Evolutionary conservation across 2,329 filamentous ascomycete species (phyloP).

Genomic region (Cytospora mali): DNA sequence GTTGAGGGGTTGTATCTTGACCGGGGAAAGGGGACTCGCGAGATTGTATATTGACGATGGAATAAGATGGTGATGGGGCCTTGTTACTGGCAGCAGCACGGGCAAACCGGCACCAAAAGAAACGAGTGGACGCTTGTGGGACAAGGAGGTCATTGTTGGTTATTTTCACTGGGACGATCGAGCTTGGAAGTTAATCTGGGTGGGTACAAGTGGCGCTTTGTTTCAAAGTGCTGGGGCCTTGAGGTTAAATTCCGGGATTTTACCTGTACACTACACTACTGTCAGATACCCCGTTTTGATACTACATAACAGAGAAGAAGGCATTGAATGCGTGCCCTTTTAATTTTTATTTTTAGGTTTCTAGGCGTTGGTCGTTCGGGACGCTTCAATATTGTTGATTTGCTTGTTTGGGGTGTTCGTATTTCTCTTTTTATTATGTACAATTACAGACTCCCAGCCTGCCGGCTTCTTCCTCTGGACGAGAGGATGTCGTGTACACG

Average conservation of each 20-base stretch:
- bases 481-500: not conserved
- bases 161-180: not conserved
- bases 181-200: constrained; percentile 7
- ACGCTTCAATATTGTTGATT: too few species aligned
- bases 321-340: not conserved
- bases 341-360: too few species aligned
- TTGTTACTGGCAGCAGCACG: not conserved
- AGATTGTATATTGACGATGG: constrained; percentile 10
- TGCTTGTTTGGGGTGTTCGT: too few species aligned
- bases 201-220: constrained; percentile 16
- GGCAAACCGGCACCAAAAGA: not conserved
- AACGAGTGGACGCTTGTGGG: not conserved
- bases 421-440: too few species aligned
- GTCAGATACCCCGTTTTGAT: too few species aligned
- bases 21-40: constrained; percentile 13
- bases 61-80: constrained; percentile 6
- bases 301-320: too few species aligned
- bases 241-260: not conserved
- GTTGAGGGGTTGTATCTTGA: constrained; percentile 1
- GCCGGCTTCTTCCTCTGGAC: not conserved
- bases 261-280: too few species aligned
- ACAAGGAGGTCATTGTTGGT: not conserved
- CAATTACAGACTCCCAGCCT: too few species aligned
- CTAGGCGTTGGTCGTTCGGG: too few species aligned
- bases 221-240: constrained; percentile 18